Conservation (phyloP, 441 rosid genomes). For the Corymbia calophylla region DNA sequence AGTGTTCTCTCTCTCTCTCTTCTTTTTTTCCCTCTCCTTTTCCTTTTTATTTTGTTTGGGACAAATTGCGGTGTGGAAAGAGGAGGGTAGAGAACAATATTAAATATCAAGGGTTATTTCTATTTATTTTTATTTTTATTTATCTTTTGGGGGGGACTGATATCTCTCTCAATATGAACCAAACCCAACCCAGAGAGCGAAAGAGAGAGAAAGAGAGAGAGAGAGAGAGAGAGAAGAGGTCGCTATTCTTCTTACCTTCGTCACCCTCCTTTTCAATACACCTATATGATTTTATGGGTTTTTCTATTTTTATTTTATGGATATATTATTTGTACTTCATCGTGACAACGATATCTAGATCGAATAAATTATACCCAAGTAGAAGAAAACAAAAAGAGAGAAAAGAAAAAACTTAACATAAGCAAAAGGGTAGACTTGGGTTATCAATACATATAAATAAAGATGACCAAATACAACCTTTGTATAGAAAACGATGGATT, state of each 20-base stretch:
- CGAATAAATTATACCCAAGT: not conserved
- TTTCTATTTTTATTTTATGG: conserved; percentile 1
- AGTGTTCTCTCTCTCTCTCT: not conserved
- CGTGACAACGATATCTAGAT: not conserved
- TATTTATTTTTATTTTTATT: not conserved
- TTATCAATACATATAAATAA: not conserved
- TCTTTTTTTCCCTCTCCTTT: not conserved
- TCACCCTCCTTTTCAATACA: conserved; percentile 19
- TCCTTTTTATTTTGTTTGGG: not conserved
- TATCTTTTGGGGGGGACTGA: not conserved
- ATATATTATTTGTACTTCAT: not conserved
- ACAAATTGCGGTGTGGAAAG: conserved; percentile 10
- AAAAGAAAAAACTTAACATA: not conserved
- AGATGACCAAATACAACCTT: conserved; percentile 17
- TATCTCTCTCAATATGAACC: conserved; percentile 26
- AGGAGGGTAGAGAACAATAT: conserved; percentile 11
- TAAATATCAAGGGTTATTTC: conserved; percentile 13
- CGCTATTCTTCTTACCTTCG: conserved; percentile 36
- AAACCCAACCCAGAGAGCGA: conserved; percentile 16
- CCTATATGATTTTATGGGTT: not conserved
- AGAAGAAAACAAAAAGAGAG: not conserved
- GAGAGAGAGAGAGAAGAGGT: conserved; percentile 16
- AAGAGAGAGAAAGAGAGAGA: conserved; percentile 1
- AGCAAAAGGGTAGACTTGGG: not conserved
- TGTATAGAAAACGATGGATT: not conserved